Percentiles rank a stretch among this genome's conserved stretches.
phyloP scores from a whole-genome alignment of 768 basidiomycete genomes.

The Epithele typhae region DNA sequence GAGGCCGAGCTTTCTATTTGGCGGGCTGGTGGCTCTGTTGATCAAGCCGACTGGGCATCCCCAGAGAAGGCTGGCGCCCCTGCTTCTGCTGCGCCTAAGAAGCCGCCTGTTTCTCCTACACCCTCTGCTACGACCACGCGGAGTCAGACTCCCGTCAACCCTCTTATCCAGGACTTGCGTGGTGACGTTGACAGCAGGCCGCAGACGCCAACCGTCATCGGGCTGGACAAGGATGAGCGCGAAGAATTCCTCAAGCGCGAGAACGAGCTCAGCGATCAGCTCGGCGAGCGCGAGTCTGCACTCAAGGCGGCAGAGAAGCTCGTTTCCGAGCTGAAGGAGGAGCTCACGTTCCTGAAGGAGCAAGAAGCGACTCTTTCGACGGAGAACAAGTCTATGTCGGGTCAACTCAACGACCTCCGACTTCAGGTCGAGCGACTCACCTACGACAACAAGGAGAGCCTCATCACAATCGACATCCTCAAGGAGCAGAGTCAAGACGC shows the following conservation, averaged over 20 bases:
- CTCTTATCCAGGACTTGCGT: conserved; percentile 65
- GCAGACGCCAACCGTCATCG: conserved; percentile 85
- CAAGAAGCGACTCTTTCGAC: conserved; percentile 79
- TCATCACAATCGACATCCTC: conserved; percentile 90
- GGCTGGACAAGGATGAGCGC: conserved; percentile 92
- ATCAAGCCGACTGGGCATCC: conserved; percentile 76
- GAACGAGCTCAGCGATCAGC: conserved; percentile 91
- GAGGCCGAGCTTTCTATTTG: conserved; percentile 90
- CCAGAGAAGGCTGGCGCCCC: conserved; percentile 52
- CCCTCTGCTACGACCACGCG: conserved; percentile 62
- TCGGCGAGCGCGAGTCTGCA: conserved; percentile 88
- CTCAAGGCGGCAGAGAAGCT: conserved; percentile 79
- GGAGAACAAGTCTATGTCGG: conserved; percentile 95
- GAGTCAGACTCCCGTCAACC: conserved; percentile 73
- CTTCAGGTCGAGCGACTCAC: conserved; percentile 88
- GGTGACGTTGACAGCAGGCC: conserved; percentile 79
- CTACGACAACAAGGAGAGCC: conserved; percentile 93
- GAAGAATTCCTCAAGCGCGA: conserved; percentile 96
- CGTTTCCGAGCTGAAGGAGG: conserved; percentile 84
- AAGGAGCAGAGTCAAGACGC: conserved; percentile 92
- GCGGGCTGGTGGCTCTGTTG: conserved; percentile 83
- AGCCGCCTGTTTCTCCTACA: conserved; percentile 49
- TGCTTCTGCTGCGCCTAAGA: conserved; percentile 42
- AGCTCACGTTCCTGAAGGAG: conserved; percentile 86
- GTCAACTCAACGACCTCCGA: conserved; percentile 88